phyloP scores from a whole-genome alignment of 495 filamentous ascomycete species.

The Stereocaulon alpinum region DNA sequence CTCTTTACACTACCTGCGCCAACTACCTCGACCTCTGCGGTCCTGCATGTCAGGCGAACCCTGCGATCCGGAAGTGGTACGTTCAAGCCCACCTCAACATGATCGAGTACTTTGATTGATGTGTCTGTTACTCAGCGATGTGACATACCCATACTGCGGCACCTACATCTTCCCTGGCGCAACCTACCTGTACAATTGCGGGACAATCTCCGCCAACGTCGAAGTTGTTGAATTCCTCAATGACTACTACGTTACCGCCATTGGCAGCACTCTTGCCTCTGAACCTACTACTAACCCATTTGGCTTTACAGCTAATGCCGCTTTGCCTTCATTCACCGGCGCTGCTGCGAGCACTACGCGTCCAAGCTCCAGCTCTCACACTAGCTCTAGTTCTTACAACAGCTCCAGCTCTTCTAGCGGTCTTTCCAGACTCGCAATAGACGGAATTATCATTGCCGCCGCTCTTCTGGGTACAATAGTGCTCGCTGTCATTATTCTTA shows the following conservation, averaged over 20 bases:
- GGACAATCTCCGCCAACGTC: neutral
- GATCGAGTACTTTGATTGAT: neutral
- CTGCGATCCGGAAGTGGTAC: conserved; percentile 21
- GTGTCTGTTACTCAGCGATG: neutral
- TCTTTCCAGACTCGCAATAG: conserved; percentile 13
- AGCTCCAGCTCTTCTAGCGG: conserved; percentile 3
- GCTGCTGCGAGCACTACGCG: neutral
- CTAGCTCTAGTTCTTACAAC: neutral
- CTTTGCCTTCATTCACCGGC: neutral
- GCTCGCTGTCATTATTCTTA: conserved; percentile 6
- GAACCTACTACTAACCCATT: conserved; percentile 1
- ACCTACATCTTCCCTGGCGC: conserved; percentile 15
- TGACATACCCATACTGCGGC: conserved; percentile 13
- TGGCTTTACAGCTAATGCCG: conserved; percentile 5
- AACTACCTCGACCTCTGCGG: conserved; percentile 16
- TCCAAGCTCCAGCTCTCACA: neutral
- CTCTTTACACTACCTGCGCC: conserved; percentile 20
- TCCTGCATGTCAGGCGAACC: conserved; percentile 12
- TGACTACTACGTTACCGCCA: conserved; percentile 17
- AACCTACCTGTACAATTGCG: conserved; percentile 11
- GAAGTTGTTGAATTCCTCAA: conserved; percentile 11
- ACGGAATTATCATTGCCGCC: conserved; percentile 13
- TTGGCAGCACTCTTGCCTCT: conserved; percentile 13
- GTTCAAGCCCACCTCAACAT: neutral
- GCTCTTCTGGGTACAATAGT: conserved; percentile 3